Base-by-base conservation (phyloP, 2,329 filamentous ascomycete species). In the Epichloe gansuensis region DNA sequence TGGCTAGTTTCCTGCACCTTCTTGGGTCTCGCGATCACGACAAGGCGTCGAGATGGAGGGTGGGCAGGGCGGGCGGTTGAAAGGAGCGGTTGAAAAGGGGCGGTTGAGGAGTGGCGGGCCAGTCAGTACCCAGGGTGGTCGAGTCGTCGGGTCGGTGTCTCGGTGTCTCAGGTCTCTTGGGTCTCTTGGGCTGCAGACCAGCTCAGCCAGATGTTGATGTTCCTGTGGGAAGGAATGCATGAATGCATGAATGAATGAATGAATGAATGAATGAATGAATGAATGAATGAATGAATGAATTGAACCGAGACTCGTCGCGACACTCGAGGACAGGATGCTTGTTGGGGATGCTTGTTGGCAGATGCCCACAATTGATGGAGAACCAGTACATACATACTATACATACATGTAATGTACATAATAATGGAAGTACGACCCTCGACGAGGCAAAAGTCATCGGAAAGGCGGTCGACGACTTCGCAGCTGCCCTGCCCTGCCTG, bases 1-100 rank as follows among this genome's bases (percentile, higher is more conserved):
- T 53, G 42, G 47, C 34, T 34, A 50, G 35, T 25, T 42, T 50
- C n/a, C 52, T 42, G 51, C 51, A 49, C 23, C 31, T 51, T 35
- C 43, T 46, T 43, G 13, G 44, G 41, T 45, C 17, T 46, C 17
- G 48, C 31, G 34, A 31, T 31, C 25, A 41, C 47, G 47, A 49
- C 47, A 34, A 37, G 28, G 11, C 28, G 23, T 38, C 17, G 35
- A 21, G 48, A 34, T 23, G 41, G 48, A 50, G 42, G 50, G 23
- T 25, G 43, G 43, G 8, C 25, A 25, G 25, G n/a, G 28, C 7
- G 28, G 28, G 3, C 8, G 28, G n/a, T n/a, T n/a, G 6, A 28
- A 7, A 2, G 23, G 23, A 4, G 23, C 23, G 23, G 23, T 5
- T 6, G 23, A 4, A 4, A 25, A 13, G 23, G 6, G 17, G n/a